These are phyloP conservation scores for Alternaria gansuensis DNA, from an alignment of 2,329 filamentous ascomycete genomes.

Conservation along the genomic window DNA sequence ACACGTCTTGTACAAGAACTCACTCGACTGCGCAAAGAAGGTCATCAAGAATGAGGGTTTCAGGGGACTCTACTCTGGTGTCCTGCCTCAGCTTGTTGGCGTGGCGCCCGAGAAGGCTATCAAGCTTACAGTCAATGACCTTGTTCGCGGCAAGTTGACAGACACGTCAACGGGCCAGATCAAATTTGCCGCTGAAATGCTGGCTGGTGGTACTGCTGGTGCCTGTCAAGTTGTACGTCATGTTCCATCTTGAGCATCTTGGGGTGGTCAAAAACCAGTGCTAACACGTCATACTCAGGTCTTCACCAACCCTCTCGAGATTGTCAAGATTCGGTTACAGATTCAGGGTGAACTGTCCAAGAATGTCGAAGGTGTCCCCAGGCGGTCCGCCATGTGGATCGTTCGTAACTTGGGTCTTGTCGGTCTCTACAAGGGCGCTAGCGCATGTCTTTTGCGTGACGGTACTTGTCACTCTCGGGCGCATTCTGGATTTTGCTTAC, in stretches of 20 bases:
- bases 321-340: conserved; percentile 98
- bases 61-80: conserved; percentile 89
- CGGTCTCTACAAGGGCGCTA: conserved; percentile 95
- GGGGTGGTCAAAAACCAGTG: neutral
- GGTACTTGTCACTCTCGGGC: conserved; percentile 34
- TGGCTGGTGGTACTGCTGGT: conserved; percentile 90
- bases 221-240: conserved; percentile 89
- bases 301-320: conserved; percentile 97
- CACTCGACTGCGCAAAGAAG: conserved; percentile 91
- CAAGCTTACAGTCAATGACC: conserved; percentile 97
- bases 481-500: conserved; percentile 20
- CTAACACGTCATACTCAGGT: conserved; percentile 63
- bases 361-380: conserved; percentile 79
- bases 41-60: conserved; percentile 93
- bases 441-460: conserved; percentile 91
- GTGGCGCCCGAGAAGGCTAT: conserved; percentile 99
- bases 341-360: conserved; percentile 97
- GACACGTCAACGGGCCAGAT: conserved; percentile 79
- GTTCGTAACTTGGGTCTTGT: conserved; percentile 92
- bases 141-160: conserved; percentile 79
- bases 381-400: conserved; percentile 97
- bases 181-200: conserved; percentile 72
- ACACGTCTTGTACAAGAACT: conserved; percentile 94
- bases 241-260: neutral
- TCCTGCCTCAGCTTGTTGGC: conserved; percentile 92